A percentile compares a stretch with the other conserved stretches of the same genome.
Conservation (phyloP, 108 stramenopile genomes). For the Pinguiococcus pyrenoidosus region DNA sequence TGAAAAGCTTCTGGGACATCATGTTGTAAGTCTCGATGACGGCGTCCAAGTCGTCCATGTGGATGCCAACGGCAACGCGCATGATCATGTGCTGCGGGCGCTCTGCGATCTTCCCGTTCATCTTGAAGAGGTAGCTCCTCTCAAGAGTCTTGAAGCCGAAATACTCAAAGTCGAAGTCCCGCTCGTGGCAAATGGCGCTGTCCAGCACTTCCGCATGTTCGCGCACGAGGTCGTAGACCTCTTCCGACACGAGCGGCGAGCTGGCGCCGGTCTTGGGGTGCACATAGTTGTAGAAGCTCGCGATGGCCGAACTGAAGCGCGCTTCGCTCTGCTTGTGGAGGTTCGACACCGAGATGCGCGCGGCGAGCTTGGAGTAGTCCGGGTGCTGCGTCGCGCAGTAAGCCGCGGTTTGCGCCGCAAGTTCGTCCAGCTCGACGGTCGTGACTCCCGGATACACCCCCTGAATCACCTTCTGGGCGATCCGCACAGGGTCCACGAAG, state of each 20-base stretch:
- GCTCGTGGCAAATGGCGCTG: slow-evolving; percentile 11
- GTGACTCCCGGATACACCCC: slow-evolving; percentile 93
- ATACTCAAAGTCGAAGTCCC: slow-evolving; percentile 61
- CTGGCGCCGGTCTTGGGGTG: slow-evolving; percentile 76
- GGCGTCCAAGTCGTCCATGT: slow-evolving; percentile 59
- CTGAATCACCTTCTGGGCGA: slow-evolving; percentile 93
- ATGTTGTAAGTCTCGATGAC: slow-evolving; percentile 85
- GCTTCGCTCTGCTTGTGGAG: slow-evolving; percentile 78
- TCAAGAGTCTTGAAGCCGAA: slow-evolving; percentile 96
- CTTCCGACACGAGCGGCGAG: slow-evolving; percentile 54
- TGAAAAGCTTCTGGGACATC: slow-evolving; percentile 82
- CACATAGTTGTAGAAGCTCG: slow-evolving; percentile 38
- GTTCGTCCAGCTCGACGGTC: slow-evolving; percentile 84
- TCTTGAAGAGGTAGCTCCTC: slow-evolving; percentile 31
- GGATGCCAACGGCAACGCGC: slow-evolving; percentile 92
- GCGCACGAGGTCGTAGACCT: too few relatives aligned
- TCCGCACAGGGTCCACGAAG: slow-evolving; percentile 5
- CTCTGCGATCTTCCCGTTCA: slow-evolving; percentile 50
- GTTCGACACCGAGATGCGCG: slow-evolving; percentile 86
- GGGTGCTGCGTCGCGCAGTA: slow-evolving; percentile 88
- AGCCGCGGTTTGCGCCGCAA: slow-evolving; percentile 91
- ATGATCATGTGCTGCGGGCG: slow-evolving; percentile 91
- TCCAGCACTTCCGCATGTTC: too few relatives aligned
- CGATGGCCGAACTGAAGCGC: slow-evolving; percentile 60
- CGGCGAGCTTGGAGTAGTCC: slow-evolving; percentile 84